These are phyloP conservation scores for Vigna unguiculata DNA, from an alignment of 306 rosid species.

Conservation along the genomic window DNA sequence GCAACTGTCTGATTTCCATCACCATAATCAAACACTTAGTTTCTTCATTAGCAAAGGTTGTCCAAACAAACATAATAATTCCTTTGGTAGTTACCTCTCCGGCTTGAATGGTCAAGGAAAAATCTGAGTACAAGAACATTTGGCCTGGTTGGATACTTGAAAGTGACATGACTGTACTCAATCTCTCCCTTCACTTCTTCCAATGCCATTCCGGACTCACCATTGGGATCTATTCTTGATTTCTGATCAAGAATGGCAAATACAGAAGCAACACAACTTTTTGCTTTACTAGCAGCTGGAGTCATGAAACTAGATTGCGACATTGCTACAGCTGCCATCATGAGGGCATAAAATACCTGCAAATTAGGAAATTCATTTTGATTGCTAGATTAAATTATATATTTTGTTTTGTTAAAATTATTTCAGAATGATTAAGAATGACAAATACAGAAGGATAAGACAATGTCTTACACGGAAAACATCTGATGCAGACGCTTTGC, in stretches of 20 bases:
- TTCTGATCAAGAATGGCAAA: conserved; percentile 72
- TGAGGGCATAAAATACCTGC: conserved; percentile 75
- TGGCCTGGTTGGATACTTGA: conserved; percentile 78
- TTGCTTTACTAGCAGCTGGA: conserved; percentile 67
- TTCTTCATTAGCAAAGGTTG: background rate
- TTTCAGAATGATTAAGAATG: too few relatives aligned
- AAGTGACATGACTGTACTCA: conserved; percentile 64
- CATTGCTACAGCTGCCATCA: conserved; percentile 62
- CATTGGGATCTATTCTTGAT: conserved; percentile 66
- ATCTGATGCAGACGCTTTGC: conserved; percentile 55
- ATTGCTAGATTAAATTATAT: too few relatives aligned
- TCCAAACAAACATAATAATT: background rate
- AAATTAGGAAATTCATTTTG: background rate
- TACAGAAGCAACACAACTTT: conserved; percentile 65
- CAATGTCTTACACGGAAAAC: conserved; percentile 63
- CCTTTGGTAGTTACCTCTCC: conserved; percentile 62
- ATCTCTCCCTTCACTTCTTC: conserved; percentile 70
- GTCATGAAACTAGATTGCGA: conserved; percentile 65
- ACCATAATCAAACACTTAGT: background rate
- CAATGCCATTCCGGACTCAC: conserved; percentile 54
- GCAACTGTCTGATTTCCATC: conserved; percentile 61
- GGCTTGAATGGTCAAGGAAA: conserved; percentile 62
- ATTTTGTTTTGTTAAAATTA: too few relatives aligned
- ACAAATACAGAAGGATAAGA: background rate
- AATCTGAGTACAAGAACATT: conserved; percentile 66